A percentile compares a stretch with the other conserved stretches of the same genome.
phyloP scores from a whole-genome alignment of 1,284 basidiomycete species.

The Phlebopus sp. region DNA sequence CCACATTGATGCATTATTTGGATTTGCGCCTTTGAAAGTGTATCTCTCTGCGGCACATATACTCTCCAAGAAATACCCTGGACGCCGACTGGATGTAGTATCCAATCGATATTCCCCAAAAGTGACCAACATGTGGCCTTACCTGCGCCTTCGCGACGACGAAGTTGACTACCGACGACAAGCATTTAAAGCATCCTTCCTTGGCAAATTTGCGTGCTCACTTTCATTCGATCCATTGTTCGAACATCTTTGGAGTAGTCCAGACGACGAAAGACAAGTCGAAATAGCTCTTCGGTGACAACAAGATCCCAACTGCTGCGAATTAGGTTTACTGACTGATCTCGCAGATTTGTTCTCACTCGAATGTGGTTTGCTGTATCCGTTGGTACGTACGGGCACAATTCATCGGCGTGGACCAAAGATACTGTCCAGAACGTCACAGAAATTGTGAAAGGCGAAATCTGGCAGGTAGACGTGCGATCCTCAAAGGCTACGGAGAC shows the following conservation, averaged over 20 bases:
- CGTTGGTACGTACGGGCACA: constrained; percentile 36
- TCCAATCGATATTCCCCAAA: constrained; percentile 38
- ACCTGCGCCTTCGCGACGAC: constrained; percentile 47
- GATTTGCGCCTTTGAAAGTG: constrained; percentile 36
- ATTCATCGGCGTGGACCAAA: constrained; percentile 33
- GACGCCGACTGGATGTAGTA: constrained; percentile 43
- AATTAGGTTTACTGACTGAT: constrained; percentile 5
- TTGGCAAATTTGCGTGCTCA: constrained; percentile 33
- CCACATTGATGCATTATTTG: background rate
- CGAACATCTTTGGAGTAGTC: constrained; percentile 54
- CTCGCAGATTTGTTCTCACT: constrained; percentile 56
- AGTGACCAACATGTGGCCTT: constrained; percentile 68
- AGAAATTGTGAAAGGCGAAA: constrained; percentile 50
- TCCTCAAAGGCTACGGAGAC: constrained; percentile 25
- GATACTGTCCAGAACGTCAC: constrained; percentile 43
- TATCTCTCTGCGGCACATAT: constrained; percentile 57
- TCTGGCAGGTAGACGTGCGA: constrained; percentile 53
- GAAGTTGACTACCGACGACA: constrained; percentile 40
- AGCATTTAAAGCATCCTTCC: constrained; percentile 48
- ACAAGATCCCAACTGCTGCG: background rate
- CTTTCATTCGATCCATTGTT: constrained; percentile 37
- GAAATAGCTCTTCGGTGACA: constrained; percentile 53
- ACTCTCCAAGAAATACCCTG: constrained; percentile 45
- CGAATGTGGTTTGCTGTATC: constrained; percentile 62
- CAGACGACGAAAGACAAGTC: constrained; percentile 55